A percentile compares a stretch with the other conserved stretches of the same genome.
Conservation (phyloP, 176 grass and related monocot genomes). For the Zoysia japonica region DNA sequence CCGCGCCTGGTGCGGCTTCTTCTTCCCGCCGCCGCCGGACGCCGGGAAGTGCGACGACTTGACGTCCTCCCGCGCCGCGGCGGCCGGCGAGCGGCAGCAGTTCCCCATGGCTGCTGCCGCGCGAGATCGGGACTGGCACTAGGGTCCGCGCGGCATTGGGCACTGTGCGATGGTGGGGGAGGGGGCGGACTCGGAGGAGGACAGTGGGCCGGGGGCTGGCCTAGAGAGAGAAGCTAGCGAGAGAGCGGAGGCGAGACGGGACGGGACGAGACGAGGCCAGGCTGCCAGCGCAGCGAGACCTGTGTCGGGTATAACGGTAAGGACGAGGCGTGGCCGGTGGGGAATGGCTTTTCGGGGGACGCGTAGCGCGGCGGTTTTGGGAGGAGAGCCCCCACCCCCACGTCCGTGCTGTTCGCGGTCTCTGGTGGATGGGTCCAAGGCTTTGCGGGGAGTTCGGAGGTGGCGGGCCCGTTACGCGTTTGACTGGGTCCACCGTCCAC, state of each 20-base stretch:
- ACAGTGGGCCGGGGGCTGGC: too few relatives aligned
- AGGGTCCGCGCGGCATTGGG: conserved; percentile 63
- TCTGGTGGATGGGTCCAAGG: neutral
- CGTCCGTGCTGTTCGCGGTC: conserved; percentile 16
- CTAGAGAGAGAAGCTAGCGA: conserved; percentile 41
- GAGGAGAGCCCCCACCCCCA: conserved; percentile 17
- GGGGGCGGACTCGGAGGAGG: neutral
- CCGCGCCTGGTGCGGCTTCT: conserved; percentile 72
- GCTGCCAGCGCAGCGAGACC: conserved; percentile 39
- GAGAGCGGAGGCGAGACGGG: neutral
- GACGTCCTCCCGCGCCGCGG: conserved; percentile 87
- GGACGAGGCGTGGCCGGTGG: conserved; percentile 22
- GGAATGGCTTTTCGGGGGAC: conserved; percentile 32
- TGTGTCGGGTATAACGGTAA: conserved; percentile 72
- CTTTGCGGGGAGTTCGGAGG: neutral
- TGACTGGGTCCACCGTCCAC: conserved; percentile 27
- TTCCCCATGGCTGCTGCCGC: conserved; percentile 70
- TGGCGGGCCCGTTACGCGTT: conserved; percentile 18
- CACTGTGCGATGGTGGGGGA: conserved; percentile 27
- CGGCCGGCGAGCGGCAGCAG: conserved; percentile 94
- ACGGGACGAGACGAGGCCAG: conserved; percentile 18
- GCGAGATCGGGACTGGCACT: conserved; percentile 48
- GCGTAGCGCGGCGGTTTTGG: conserved; percentile 23
- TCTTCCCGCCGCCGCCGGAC: conserved; percentile 47
- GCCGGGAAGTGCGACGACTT: conserved; percentile 67